These are phyloP conservation scores for Termitomyces titanicus DNA, from an alignment of 768 basidiomycete genomes.

Conservation along the genomic window DNA sequence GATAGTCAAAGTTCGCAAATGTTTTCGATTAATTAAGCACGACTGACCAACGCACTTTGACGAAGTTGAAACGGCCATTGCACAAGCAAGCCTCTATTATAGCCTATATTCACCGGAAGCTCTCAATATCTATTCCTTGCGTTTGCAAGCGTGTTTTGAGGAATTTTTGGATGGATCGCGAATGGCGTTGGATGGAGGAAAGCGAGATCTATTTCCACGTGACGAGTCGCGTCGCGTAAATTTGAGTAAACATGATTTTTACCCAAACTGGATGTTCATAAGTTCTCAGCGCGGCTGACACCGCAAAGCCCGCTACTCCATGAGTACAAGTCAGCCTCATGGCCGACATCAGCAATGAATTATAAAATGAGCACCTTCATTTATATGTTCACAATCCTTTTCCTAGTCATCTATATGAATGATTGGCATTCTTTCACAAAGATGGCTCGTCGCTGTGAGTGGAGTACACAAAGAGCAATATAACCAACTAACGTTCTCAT, in stretches of 20 bases:
- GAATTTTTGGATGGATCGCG: conserved; percentile 31
- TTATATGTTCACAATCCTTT: too few species aligned
- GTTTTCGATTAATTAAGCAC: not conserved
- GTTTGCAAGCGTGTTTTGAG: not conserved
- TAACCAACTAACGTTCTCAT: too few species aligned
- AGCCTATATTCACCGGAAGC: conserved; percentile 4
- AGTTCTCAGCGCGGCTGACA: too few species aligned
- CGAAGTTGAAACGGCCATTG: conserved; percentile 17
- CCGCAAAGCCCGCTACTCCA: too few species aligned
- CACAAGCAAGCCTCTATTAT: not conserved
- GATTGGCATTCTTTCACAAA: too few species aligned
- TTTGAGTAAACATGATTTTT: not conserved
- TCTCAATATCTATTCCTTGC: conserved; percentile 9
- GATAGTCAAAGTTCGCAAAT: conserved; percentile 8
- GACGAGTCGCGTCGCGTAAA: conserved; percentile 14
- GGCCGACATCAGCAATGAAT: too few species aligned
- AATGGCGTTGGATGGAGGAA: conserved; percentile 24
- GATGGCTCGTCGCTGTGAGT: too few species aligned
- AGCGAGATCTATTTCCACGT: conserved; percentile 12
- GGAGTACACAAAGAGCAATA: too few species aligned
- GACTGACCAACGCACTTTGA: conserved; percentile 28
- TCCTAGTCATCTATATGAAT: too few species aligned
- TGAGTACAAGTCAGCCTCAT: too few species aligned
- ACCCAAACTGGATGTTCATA: conserved; percentile 5
- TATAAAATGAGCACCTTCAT: too few species aligned